These are phyloP conservation scores for Beauveria australis DNA, from an alignment of 2,329 filamentous ascomycete species.

Conservation along the genomic window DNA sequence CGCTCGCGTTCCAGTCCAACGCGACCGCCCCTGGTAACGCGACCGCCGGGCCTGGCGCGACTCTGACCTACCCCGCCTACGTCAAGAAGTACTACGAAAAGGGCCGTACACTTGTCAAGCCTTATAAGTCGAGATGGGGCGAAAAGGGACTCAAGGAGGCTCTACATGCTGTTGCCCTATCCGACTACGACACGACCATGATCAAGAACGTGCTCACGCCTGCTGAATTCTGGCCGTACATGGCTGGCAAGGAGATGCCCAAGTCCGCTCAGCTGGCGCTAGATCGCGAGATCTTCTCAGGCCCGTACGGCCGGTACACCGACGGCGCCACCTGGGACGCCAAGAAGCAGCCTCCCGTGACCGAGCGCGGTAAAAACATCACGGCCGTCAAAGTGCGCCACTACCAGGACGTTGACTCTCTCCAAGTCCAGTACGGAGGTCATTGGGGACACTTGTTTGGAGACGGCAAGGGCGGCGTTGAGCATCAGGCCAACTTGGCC, in stretches of 20 bases:
- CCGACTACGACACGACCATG: neutral
- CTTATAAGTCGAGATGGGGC: too few species aligned
- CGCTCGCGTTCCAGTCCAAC: too few species aligned
- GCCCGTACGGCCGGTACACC: neutral
- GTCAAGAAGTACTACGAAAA: neutral
- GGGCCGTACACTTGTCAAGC: neutral
- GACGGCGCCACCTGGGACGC: neutral
- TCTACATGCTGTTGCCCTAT: neutral
- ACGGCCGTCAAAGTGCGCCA: neutral
- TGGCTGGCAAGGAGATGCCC: neutral
- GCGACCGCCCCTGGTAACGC: neutral
- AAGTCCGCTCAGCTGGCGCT: neutral
- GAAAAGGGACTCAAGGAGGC: neutral
- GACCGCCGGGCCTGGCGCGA: neutral
- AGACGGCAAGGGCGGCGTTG: neutral
- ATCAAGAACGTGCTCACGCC: neutral
- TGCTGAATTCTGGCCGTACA: neutral
- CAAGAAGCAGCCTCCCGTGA: neutral
- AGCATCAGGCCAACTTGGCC: neutral
- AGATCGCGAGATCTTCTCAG: neutral
- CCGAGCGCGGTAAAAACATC: neutral
- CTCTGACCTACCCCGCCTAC: neutral
- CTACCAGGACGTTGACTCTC: neutral
- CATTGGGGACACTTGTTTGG: neutral
- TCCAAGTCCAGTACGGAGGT: neutral